Evolutionary conservation across 306 rosid species (phyloP).

Genomic region (Corylus heterophylla): DNA sequence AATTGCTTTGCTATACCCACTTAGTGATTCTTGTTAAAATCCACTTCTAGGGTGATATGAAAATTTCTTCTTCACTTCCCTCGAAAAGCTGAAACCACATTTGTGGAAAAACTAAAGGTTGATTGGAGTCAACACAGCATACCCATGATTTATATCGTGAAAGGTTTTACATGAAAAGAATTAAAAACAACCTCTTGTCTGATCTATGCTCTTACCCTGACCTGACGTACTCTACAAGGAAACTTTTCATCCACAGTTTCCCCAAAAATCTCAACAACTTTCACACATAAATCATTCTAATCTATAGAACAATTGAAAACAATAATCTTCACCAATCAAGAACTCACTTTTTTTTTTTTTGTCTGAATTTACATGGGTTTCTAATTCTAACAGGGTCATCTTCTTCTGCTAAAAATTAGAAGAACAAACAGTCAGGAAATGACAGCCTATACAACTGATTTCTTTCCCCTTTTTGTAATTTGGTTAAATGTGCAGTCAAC

Average conservation of each 20-base stretch:
- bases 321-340: conserved; percentile 49
- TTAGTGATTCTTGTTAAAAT: too few species aligned
- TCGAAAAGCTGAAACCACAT: too few species aligned
- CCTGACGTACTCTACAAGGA: conserved; percentile 27
- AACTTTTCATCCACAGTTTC: background rate
- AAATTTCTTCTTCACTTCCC: too few species aligned
- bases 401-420: conserved; percentile 83
- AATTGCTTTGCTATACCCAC: too few species aligned
- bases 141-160: too few species aligned
- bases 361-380: conserved; percentile 40
- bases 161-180: background rate
- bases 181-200: conserved; percentile 20
- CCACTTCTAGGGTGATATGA: too few species aligned
- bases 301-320: conserved; percentile 46
- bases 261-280: conserved; percentile 36
- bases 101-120: too few species aligned
- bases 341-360: conserved; percentile 22
- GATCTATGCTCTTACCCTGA: conserved; percentile 6
- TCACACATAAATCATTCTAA: conserved; percentile 39
- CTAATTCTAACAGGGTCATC: conserved; percentile 59
- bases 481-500: conserved; percentile 54
- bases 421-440: conserved; percentile 79
- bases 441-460: conserved; percentile 69
- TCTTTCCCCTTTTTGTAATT: conserved; percentile 28
- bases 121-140: too few species aligned